A percentile compares a stretch with the other conserved stretches of the same genome.
Evolutionary conservation across 2,329 filamentous ascomycete species (phyloP).

Genomic region (Diaporthe citriasiana): DNA sequence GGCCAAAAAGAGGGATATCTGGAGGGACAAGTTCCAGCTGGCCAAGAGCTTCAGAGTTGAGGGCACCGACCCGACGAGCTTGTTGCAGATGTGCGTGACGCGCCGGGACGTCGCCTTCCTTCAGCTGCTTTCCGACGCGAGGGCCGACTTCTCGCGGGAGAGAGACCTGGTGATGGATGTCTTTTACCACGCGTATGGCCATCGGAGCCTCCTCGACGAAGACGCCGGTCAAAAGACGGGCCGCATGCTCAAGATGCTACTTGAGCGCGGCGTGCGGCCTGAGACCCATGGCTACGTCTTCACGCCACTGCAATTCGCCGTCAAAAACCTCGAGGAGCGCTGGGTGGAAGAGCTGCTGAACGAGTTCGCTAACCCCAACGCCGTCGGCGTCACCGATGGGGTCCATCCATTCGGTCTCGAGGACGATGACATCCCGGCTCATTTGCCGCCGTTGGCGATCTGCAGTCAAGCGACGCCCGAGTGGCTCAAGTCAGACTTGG

Average conservation of each 20-base stretch:
- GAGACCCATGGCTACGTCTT: not conserved
- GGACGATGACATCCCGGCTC: not conserved
- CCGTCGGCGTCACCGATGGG: not conserved
- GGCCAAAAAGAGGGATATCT: not conserved
- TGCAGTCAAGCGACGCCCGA: not conserved
- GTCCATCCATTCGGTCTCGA: not conserved
- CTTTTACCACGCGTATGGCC: conserved; percentile 10
- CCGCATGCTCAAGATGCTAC: conserved; percentile 18
- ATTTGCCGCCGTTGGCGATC: not conserved
- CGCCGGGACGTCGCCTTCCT: conserved; percentile 3
- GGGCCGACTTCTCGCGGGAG: conserved; percentile 5
- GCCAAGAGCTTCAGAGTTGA: not conserved
- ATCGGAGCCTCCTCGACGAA: not conserved
- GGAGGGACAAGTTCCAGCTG: conserved; percentile 24
- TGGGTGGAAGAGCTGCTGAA: conserved; percentile 6
- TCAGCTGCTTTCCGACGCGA: not conserved
- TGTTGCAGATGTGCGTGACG: conserved; percentile 12
- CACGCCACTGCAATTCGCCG: conserved; percentile 35
- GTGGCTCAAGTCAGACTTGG: not conserved
- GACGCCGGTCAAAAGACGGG: not conserved
- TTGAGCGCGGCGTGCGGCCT: conserved; percentile 13
- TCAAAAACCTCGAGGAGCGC: not conserved
- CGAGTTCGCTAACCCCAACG: not conserved
- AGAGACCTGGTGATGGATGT: conserved; percentile 18
- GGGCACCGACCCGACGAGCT: not conserved